Conservation (phyloP, 2,329 filamentous ascomycete species). For the Acrocalymma vagum region DNA sequence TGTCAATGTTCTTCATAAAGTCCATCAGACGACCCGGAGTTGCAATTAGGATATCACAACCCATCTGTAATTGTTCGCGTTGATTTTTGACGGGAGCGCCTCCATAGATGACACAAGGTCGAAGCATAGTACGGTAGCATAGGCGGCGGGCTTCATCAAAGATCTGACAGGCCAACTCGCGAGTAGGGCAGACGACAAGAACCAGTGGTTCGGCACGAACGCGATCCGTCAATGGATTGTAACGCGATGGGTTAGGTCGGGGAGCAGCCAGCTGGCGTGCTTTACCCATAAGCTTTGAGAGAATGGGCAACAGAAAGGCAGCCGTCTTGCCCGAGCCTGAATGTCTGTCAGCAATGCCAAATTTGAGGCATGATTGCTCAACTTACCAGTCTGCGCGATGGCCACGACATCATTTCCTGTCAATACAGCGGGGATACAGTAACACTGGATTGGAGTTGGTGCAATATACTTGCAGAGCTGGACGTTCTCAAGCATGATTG, state of each 20-base stretch:
- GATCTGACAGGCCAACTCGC: constrained; percentile 92
- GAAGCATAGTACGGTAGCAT: constrained; percentile 94
- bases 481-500: constrained; percentile 81
- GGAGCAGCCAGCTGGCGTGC: constrained; percentile 84
- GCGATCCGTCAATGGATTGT: constrained; percentile 58
- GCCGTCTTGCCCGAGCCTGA: constrained; percentile 97
- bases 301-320: constrained; percentile 86
- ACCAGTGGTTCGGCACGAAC: constrained; percentile 87
- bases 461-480: constrained; percentile 72
- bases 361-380: background rate
- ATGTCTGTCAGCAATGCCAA: constrained; percentile 8
- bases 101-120: constrained; percentile 89
- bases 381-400: constrained; percentile 88
- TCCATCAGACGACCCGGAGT: constrained; percentile 88
- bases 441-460: constrained; percentile 89
- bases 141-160: constrained; percentile 93
- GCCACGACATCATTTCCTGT: constrained; percentile 84
- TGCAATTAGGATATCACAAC: constrained; percentile 88
- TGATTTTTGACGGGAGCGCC: constrained; percentile 78
- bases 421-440: constrained; percentile 81
- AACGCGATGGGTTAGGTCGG: constrained; percentile 71
- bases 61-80: constrained; percentile 75
- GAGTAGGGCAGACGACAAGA: constrained; percentile 83
- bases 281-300: constrained; percentile 95
- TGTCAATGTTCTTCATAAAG: constrained; percentile 76